A percentile compares a stretch with the other conserved stretches of the same genome.
Evolutionary conservation across 1,284 basidiomycete genomes (phyloP).

Genomic region (Spongiforma sp.): DNA sequence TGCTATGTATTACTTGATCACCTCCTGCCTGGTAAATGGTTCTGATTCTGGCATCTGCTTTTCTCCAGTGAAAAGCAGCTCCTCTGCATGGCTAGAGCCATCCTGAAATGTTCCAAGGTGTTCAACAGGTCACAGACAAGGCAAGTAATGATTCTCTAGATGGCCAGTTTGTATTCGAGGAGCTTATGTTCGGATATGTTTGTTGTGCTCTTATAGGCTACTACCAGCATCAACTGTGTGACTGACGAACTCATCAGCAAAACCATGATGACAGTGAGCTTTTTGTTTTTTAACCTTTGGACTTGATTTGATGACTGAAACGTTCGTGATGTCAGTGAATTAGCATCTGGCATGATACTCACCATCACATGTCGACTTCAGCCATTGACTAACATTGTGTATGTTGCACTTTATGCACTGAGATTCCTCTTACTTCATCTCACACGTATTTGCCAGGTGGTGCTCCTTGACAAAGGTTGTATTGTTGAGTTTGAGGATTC

Average conservation of each 20-base stretch:
- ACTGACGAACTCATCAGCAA: constrained; percentile 65
- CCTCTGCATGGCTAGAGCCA: constrained; percentile 69
- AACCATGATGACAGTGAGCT: constrained; percentile 61
- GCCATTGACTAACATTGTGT: constrained; percentile 74
- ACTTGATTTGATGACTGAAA: too few species aligned
- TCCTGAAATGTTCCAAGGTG: constrained; percentile 60
- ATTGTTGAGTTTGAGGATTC: constrained; percentile 87
- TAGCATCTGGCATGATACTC: constrained; percentile 67
- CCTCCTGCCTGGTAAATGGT: neutral
- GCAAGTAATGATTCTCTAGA: too few species aligned
- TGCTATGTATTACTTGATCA: constrained; percentile 13
- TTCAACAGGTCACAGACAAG: constrained; percentile 70
- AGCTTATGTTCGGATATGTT: constrained; percentile 1
- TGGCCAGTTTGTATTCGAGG: too few species aligned
- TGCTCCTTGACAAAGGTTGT: constrained; percentile 87
- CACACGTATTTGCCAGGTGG: constrained; percentile 54
- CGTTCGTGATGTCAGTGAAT: constrained; percentile 56
- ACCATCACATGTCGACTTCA: constrained; percentile 76
- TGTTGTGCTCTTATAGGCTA: constrained; percentile 18
- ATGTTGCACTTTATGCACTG: constrained; percentile 24
- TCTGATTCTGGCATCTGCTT: neutral
- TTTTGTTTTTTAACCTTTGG: neutral
- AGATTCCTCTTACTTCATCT: constrained; percentile 4
- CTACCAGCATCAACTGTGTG: constrained; percentile 63
- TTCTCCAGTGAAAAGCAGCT: constrained; percentile 59